A percentile compares a stretch with the other conserved stretches of the same genome.
Evolutionary conservation across 306 rosid species (phyloP).

Genomic region (Lotus japonicus): DNA sequence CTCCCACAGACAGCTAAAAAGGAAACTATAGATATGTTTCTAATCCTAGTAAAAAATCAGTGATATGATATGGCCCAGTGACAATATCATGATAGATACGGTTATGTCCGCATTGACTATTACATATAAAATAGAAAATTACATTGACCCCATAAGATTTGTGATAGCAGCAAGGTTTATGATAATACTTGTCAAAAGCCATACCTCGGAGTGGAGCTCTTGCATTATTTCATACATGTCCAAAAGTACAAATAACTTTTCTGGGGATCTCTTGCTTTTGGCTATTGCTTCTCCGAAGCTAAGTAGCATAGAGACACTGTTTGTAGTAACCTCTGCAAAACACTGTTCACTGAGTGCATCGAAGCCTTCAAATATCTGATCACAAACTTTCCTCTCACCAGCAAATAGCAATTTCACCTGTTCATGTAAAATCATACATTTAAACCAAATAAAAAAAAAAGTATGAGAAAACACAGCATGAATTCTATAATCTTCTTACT

Average conservation of each 20-base stretch:
- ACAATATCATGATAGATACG: neutral
- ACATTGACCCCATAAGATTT: neutral
- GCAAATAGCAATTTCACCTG: slow-evolving; percentile 94
- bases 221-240: slow-evolving; percentile 99
- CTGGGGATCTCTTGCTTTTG: slow-evolving; percentile 91
- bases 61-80: neutral
- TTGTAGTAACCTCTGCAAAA: slow-evolving; percentile 88
- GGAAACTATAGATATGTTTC: neutral
- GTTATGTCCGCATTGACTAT: neutral
- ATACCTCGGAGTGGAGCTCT: slow-evolving; percentile 94
- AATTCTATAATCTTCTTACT: slow-evolving; percentile 42
- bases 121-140: neutral
- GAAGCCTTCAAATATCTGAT: slow-evolving; percentile 81
- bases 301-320: slow-evolving; percentile 80
- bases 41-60: neutral
- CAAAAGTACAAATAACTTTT: slow-evolving; percentile 88
- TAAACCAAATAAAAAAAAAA: neutral
- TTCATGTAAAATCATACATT: slow-evolving; percentile 25
- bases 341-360: slow-evolving; percentile 83
- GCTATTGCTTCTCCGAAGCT: slow-evolving; percentile 98
- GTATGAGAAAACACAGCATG: neutral
- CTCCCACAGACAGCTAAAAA: neutral
- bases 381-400: slow-evolving; percentile 89
- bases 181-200: slow-evolving; percentile 9
- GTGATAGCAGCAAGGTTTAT: neutral